These are phyloP conservation scores for Chrysopogon serrulatus DNA, from an alignment of 176 grass and related monocot genomes.

Conservation along the genomic window DNA sequence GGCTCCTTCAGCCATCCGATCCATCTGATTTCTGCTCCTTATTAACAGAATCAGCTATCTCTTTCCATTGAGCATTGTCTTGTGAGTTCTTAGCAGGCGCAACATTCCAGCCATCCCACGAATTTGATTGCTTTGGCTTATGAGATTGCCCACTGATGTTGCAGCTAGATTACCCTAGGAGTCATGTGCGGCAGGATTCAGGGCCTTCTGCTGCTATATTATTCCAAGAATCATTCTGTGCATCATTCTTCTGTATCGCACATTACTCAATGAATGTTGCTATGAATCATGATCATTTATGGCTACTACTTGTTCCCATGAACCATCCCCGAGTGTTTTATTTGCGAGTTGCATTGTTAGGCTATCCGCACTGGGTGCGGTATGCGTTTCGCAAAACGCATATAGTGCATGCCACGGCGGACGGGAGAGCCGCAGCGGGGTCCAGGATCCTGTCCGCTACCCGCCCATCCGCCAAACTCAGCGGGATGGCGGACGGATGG, in stretches of 20 bases:
- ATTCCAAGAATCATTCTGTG: slow-evolving; percentile 16
- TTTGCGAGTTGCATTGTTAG: not conserved
- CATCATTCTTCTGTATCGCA: not conserved
- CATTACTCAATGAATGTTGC: slow-evolving; percentile 9
- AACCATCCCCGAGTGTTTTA: not conserved
- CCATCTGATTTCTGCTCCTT: slow-evolving; percentile 63
- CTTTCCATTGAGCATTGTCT: slow-evolving; percentile 26
- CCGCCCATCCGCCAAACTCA: too few species aligned
- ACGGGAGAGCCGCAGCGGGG: too few species aligned
- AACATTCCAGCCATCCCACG: slow-evolving; percentile 35
- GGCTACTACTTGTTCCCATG: not conserved
- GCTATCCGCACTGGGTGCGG: too few species aligned
- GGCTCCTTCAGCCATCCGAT: too few species aligned
- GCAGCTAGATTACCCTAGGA: slow-evolving; percentile 16
- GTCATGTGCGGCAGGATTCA: not conserved
- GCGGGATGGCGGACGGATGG: too few species aligned
- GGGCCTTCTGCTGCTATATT: not conserved
- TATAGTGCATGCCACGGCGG: too few species aligned
- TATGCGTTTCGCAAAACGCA: too few species aligned
- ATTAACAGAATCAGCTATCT: slow-evolving; percentile 18
- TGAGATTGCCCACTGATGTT: slow-evolving; percentile 11
- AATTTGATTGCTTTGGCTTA: slow-evolving; percentile 36
- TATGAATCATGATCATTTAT: not conserved
- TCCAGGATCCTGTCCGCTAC: too few species aligned
- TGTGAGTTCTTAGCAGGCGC: not conserved